Evolutionary conservation across 495 filamentous ascomycete genomes (phyloP), one percentile per base, ranked within the genome.

Genomic region (Bombardia bombarda): DNA sequence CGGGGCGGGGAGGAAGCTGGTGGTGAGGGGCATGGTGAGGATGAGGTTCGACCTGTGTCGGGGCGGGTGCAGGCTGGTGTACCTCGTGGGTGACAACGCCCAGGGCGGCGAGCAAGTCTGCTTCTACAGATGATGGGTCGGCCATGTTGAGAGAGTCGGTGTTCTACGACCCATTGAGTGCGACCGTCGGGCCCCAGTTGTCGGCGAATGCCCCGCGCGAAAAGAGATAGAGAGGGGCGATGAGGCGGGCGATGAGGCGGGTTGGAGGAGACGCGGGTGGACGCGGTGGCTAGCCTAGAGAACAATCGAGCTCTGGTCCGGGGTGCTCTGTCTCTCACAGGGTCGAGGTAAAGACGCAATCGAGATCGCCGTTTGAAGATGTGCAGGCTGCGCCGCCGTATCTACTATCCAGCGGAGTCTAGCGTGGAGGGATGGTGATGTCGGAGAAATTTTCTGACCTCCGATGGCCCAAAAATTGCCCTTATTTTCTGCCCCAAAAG

Each of bases 401-500:
- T 8, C 26, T 28, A 28, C 26, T 39, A 44, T 33, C 13, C 45
- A 42, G 45, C 42, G 26, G 31, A 44, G 34, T 40, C 36, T 49
- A 43, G 38, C 32, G 40, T 32, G 16, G 18, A 23, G 33, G 31
- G 32, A 52, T 43, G 46, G 48, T 52, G 53, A 50, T 50, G 59
- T 53, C 45, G 43, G 58, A 49, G 59, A 68, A 69, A 63, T 56
- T 63, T 66, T 62, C 49, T 53, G 55, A 61, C 49, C 52, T 62
- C 55, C 56, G 57, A 66, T 53, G 26, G 9, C 39, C 40, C 46
- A 50, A 57, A 61, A 49, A 55, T 62, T 64, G 62, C 67, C 67
- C 64, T 68, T 50, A 63, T 60, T 62, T 67, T 51, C 50, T 62
- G 63, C 67, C 67, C 67, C 61, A 66, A 53, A 40, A 49, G 36